Evolutionary conservation across 192 early-diverging fungal genomes (phyloP).

Genomic region (Chytriomyces hyalinus): DNA sequence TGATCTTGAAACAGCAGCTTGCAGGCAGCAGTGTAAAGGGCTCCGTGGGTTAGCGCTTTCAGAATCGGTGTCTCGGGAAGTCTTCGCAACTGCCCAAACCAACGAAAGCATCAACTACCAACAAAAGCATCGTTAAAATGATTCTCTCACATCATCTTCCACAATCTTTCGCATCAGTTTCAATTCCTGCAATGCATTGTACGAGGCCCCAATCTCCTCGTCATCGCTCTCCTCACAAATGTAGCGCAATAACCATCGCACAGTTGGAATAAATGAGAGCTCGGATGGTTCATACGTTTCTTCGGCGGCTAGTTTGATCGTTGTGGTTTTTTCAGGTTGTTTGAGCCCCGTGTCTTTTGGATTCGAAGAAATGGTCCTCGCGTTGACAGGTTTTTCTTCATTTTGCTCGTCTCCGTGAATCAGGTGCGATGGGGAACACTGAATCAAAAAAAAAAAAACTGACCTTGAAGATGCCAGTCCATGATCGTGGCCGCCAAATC

Average conservation of each 20-base stretch:
- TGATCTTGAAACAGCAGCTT: conserved; percentile 30
- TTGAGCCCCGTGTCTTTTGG: too few species aligned
- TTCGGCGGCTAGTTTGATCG: background rate
- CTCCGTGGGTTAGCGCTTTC: conserved; percentile 4
- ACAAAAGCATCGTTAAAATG: background rate
- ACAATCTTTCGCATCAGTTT: conserved; percentile 7
- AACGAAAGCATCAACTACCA: conserved; percentile 10
- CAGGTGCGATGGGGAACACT: too few species aligned
- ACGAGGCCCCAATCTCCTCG: conserved; percentile 8
- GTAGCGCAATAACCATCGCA: conserved; percentile 43
- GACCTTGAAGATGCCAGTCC: too few species aligned
- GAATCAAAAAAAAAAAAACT: too few species aligned
- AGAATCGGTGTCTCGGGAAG: conserved; percentile 18
- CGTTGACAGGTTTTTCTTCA: too few species aligned
- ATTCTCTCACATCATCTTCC: background rate
- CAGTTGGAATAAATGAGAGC: conserved; percentile 42
- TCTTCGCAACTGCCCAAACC: conserved; percentile 9
- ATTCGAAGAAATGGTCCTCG: too few species aligned
- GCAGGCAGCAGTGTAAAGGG: conserved; percentile 18
- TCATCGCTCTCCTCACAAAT: conserved; percentile 17
- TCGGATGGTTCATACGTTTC: conserved; percentile 37
- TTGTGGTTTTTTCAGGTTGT: too few species aligned
- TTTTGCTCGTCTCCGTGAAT: too few species aligned
- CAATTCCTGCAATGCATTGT: background rate
- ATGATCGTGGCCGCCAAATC: too few species aligned